Conservation (phyloP, 1,284 basidiomycete genomes). For the Ganoderma multipileum region DNA sequence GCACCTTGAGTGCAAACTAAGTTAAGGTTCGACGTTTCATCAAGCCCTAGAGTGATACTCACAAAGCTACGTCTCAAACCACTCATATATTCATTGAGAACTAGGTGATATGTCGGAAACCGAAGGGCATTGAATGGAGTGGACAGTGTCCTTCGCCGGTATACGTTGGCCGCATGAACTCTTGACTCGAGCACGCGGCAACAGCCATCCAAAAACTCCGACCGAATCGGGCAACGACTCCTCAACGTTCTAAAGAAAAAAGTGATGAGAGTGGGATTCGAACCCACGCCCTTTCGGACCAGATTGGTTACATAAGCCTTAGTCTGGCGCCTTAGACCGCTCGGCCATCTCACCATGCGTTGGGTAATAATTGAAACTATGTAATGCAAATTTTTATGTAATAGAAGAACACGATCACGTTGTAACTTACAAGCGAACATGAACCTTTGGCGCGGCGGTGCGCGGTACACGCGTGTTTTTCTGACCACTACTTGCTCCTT, state of each 20-base stretch:
- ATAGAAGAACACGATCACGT: constrained; percentile 22
- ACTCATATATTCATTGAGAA: not conserved
- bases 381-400: not conserved
- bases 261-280: constrained; percentile 49
- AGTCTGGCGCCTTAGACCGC: constrained; percentile 88
- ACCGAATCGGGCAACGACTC: too few relatives aligned
- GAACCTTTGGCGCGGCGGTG: not conserved
- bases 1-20: not conserved
- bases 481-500: not conserved
- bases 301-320: constrained; percentile 48
- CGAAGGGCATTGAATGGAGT: not conserved
- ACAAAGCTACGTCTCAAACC: not conserved
- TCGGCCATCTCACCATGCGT: constrained; percentile 79
- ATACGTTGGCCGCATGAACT: not conserved
- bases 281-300: constrained; percentile 51
- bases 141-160: not conserved
- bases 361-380: not conserved
- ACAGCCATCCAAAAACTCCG: too few relatives aligned
- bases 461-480: not conserved
- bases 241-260: too few relatives aligned
- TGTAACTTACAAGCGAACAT: constrained; percentile 4
- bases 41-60: not conserved
- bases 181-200: too few relatives aligned
- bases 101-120: not conserved
- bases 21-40: not conserved